These are phyloP conservation scores for Botrytis tulipae DNA, from an alignment of 2,329 filamentous ascomycete species.

Conservation along the genomic window DNA sequence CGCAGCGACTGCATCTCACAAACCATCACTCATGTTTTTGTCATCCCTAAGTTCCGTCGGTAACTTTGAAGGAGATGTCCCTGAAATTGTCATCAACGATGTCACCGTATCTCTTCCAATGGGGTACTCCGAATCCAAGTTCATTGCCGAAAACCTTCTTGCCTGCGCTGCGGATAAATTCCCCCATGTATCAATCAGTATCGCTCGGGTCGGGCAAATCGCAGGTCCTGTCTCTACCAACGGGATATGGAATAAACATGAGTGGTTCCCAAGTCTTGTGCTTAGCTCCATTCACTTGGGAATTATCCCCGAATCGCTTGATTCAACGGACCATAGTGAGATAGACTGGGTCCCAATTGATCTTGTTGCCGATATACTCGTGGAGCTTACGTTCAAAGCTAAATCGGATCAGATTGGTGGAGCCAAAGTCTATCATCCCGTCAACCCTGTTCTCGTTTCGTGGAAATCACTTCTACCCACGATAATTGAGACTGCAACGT, in stretches of 20 bases:
- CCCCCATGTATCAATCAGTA: conserved; percentile 40
- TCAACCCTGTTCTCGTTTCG: neutral
- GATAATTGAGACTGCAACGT: neutral
- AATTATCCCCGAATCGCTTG: neutral
- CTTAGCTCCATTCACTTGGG: neutral
- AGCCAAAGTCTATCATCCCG: neutral
- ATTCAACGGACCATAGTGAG: neutral
- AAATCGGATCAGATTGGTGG: no score
- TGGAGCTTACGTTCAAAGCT: neutral
- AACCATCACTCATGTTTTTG: conserved; percentile 30
- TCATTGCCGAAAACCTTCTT: conserved; percentile 41
- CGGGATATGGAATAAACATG: neutral
- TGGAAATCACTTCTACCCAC: neutral
- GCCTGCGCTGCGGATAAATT: conserved; percentile 40
- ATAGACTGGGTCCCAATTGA: conserved; percentile 12
- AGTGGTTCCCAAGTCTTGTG: conserved; percentile 5
- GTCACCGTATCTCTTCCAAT: conserved; percentile 23
- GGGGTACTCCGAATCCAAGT: conserved; percentile 34
- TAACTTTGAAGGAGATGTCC: conserved; percentile 30
- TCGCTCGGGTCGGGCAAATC: conserved; percentile 51
- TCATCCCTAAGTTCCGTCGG: conserved; percentile 32
- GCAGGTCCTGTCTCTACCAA: conserved; percentile 35
- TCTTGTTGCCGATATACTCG: neutral
- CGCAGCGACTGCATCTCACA: neutral
- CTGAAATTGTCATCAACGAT: neutral